Base-by-base conservation (phyloP, 2,329 filamentous ascomycete genomes). In the Trichophyton verrucosum region DNA sequence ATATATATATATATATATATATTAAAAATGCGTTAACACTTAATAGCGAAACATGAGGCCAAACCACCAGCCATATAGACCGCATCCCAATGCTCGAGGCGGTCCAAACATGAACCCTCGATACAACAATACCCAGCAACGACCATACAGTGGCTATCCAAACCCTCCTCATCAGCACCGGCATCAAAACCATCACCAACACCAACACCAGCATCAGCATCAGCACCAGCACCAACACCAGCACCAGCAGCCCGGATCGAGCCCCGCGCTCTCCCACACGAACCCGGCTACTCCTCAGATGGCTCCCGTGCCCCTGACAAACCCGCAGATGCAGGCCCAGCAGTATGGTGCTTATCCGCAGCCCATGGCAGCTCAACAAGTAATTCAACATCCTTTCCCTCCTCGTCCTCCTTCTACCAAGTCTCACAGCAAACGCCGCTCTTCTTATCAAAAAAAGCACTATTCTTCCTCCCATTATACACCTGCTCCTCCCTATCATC, bases 31-130 rank as follows among this genome's bases (percentile, higher is more conserved):
- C 33, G 13, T 38, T 38, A 38, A 38, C 33, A 38, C 11, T 38
- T 38, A 13, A 38, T 38, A 38, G 33, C 33, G 33, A 38, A 38
- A 58, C 20, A 65, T 68, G 64, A 67, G 59, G 65, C 82, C 81
- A 63, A 83, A 82, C 65, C 91, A 97, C 75, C 82, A 84, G 83
- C 71, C 87, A 91, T 65, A 82, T 86, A 74, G 84, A 81, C 71
- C 82, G 33, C 33, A 38, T 13, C 33, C 33, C 9, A 38, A 38
- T 13, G 11, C 33, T 38, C 33, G 33, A 38, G 33, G 33, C 33
- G 33, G 33, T 38, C 33, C 33, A 13, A 38, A 38, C 33, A 38
- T 38, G 33, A 38, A 38, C 13, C 9, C 33, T 38, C 33, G 33
- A 38, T 38, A 38, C 33, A 38, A 38, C 33, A 38, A 38, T 13